These are phyloP conservation scores for Mycena latifolia DNA, from an alignment of 768 basidiomycete genomes.

Conservation along the genomic window DNA sequence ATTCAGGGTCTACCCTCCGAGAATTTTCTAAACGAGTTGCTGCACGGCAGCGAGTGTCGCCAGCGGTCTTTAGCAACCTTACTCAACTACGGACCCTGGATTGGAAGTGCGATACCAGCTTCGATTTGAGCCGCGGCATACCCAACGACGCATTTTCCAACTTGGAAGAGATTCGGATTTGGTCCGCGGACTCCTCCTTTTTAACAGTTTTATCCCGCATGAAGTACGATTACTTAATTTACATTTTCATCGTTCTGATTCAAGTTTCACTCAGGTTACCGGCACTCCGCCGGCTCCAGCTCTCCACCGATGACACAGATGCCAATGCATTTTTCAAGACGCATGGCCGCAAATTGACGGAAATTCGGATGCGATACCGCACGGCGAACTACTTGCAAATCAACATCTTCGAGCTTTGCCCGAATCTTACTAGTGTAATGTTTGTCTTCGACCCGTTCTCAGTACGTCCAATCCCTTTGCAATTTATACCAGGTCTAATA, in stretches of 20 bases:
- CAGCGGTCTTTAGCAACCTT: not conserved
- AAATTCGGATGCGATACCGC: not conserved
- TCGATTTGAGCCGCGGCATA: not conserved
- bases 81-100: not conserved
- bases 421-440: conserved; percentile 1
- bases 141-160: not conserved
- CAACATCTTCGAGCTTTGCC: conserved; percentile 11
- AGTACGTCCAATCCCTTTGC: not conserved
- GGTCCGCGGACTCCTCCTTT: not conserved
- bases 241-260: not conserved
- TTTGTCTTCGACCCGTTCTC: not conserved
- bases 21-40: not conserved
- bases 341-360: conserved; percentile 12
- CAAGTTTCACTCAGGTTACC: not conserved
- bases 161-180: not conserved
- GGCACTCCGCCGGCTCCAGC: not conserved
- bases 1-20: not conserved
- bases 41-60: not conserved
- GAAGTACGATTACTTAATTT: not conserved
- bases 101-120: not conserved
- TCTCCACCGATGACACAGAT: not conserved
- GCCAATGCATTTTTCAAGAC: not conserved
- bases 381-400: not conserved
- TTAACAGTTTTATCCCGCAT: not conserved
- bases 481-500: not conserved